Evolutionary conservation across 106 monocot genomes (phyloP), one percentile per base, ranked within the genome.

Genomic region (Phalaenopsis equestris): DNA sequence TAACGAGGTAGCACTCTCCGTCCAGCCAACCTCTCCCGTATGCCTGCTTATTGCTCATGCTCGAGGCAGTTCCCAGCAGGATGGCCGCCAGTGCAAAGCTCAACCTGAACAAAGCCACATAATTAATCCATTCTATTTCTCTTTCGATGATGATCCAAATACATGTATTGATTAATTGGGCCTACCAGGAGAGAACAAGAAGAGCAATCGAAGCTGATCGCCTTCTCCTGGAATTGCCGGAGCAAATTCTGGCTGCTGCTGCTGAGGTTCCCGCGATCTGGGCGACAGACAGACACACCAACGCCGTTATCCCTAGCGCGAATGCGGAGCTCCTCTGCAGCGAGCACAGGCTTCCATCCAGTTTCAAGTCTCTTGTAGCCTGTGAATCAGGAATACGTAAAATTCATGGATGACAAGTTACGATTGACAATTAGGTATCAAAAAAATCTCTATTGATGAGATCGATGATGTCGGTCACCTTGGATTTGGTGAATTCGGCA

Each of bases 11-110:
- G 75, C 96, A 96, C 17, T 89, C 83, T 17, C 92, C 89, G 77
- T 94, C 87, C 83, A 92, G 72, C 96, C 96, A 97, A 17, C 94
- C 96, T 55, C 77, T 84, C 21, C 96, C 92, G 56, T 97, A 92
- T 0, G 49, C 30, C 81, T 97, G 96, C 52, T 82, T 73, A 1
- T 41, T 74, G 87, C 86, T 94, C 96, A 97, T 97, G 90, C 94
- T 92, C 67, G 96, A 79, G 1, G 84, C 88, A 0, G 92, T 84
- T 19, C 86, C 86, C 72, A 94, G 52, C 38, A 97, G 80, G 19
- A 90, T 55, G 2, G 80, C 61, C 1, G 81, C 84, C 80, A 92
- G n/a, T 41, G 81, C 90, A 47, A 86, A 97, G 83, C 79, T 87
- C 10, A 89, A 24, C 94, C 96, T 97, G 70, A 46, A 77, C 16